phyloP scores from a whole-genome alignment of 2,329 filamentous ascomycete genomes.

The Phaeomoniella chlamydospora region DNA sequence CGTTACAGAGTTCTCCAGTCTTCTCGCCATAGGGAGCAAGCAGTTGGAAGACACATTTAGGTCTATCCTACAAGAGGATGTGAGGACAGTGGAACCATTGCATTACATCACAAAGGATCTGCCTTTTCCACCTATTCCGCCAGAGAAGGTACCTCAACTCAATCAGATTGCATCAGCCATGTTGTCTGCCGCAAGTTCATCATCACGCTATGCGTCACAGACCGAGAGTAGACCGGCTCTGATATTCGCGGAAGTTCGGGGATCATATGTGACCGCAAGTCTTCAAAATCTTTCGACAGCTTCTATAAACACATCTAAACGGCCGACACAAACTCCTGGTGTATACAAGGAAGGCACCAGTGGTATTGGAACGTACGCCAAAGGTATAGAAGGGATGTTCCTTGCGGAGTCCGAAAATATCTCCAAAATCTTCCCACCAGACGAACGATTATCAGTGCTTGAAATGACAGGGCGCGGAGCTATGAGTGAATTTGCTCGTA shows the following conservation, averaged over 20 bases:
- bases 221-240: slow-evolving; percentile 59
- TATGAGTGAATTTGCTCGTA: slow-evolving; percentile 69
- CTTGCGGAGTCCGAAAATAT: slow-evolving; percentile 84
- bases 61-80: slow-evolving; percentile 62
- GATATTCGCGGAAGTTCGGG: slow-evolving; percentile 74
- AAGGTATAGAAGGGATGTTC: slow-evolving; percentile 76
- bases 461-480: slow-evolving; percentile 64
- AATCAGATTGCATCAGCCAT: slow-evolving; percentile 68
- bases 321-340: slow-evolving; percentile 53
- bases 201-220: slow-evolving; percentile 29
- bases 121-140: slow-evolving; percentile 66
- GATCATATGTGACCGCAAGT: slow-evolving; percentile 70
- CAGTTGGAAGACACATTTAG: slow-evolving; percentile 79
- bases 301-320: slow-evolving; percentile 68
- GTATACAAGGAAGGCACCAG: slow-evolving; percentile 82
- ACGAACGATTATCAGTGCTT: slow-evolving; percentile 71
- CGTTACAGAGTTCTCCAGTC: slow-evolving; percentile 60
- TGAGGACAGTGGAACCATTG: slow-evolving; percentile 69
- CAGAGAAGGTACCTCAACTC: slow-evolving; percentile 61
- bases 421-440: slow-evolving; percentile 67
- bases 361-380: slow-evolving; percentile 78
- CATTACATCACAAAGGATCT: slow-evolving; percentile 80
- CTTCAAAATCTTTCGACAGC: slow-evolving; percentile 78
- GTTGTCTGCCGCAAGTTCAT: slow-evolving; percentile 42
- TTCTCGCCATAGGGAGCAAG: slow-evolving; percentile 65